Base-by-base conservation (phyloP, 768 basidiomycete genomes). In the Sistotremastrum suecicum region DNA sequence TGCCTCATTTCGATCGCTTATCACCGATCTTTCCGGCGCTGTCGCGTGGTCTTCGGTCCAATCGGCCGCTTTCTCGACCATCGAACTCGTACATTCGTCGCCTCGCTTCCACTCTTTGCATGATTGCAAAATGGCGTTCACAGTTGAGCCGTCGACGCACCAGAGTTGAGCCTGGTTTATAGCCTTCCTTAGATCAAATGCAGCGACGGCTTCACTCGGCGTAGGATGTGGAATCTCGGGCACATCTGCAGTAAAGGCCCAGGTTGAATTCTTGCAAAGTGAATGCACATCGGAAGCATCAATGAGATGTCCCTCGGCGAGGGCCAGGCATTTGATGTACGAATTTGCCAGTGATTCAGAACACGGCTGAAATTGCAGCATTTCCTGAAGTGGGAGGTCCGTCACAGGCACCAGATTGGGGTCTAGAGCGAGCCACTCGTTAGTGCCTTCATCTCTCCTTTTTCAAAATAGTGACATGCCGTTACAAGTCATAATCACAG, bases 401-500 rank as follows among this genome's bases (percentile, higher is more conserved):
- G 60, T 58, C 37, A 73, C 56, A 3, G 92, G 92, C 32, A 97
- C 71, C 40, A 82, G 65, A 5, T 75, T 72, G 11, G 72, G 59
- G 68, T 94, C 90, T 90, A 58, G 32, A 37, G 47, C 12, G 20
- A 20, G 51, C 42, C 41, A 46, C 41, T 46, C 44, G 44, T 37
- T 29, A 53, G 5, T 54, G 30, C 31, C 35, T 50, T 51, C 46
- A 47, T 48, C 37, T 40, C 34, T 20, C 56, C 12, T 31, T 34
- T 20, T 37, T 39, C 36, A 11, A 35, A 50, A 41, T 28, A 36
- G n/a, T n/a, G 34, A 53, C 77, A 60, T 56, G 91, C 94, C 91
- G 54, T 92, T 95, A 63, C 95, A 98, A 45, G 94, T 98, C 65
- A 90, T 74, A 43, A 99, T 74, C 37, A 99, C 83, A 5, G 95